Evolutionary conservation across 1,284 basidiomycete species (phyloP).

Genomic region (Ustilago curta): DNA sequence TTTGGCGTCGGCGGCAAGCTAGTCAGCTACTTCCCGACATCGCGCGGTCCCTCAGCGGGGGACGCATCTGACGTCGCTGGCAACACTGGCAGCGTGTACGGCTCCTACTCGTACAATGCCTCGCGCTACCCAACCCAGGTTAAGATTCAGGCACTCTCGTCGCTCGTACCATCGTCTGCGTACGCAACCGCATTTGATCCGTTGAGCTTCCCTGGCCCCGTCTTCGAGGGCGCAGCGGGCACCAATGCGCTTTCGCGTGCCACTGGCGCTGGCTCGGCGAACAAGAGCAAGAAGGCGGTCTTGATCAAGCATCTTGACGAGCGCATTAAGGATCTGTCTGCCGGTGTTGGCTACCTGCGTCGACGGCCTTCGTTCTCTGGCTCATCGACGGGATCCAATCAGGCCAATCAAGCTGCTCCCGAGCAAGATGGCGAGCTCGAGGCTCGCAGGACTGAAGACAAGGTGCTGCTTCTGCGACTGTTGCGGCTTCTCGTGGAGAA

Average conservation of each 20-base stretch:
- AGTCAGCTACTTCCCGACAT: conserved; percentile 60
- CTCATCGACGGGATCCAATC: conserved; percentile 15
- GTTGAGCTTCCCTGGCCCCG: conserved; percentile 61
- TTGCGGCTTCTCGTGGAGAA: conserved; percentile 63
- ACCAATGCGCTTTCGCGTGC: conserved; percentile 56
- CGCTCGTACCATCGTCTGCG: conserved; percentile 51
- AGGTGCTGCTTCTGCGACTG: conserved; percentile 59
- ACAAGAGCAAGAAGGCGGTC: conserved; percentile 61
- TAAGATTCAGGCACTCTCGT: conserved; percentile 45
- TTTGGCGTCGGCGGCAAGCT: conserved; percentile 67
- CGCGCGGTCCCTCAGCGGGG: conserved; percentile 12
- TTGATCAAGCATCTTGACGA: conserved; percentile 62
- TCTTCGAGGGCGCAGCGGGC: conserved; percentile 54
- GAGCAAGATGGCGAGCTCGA: conserved; percentile 44
- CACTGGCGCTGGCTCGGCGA: conserved; percentile 37
- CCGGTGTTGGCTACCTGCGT: conserved; percentile 62
- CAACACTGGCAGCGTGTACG: conserved; percentile 22
- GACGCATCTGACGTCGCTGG: conserved; percentile 13
- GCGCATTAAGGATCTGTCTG: conserved; percentile 56
- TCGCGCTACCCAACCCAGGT: conserved; percentile 46
- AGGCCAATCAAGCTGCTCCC: conserved; percentile 3
- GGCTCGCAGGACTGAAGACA: conserved; percentile 61
- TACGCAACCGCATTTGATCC: conserved; percentile 63
- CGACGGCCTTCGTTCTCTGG: conserved; percentile 46
- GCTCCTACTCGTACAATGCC: conserved; percentile 46